Base-by-base conservation (phyloP, 2,329 filamentous ascomycete species). In the Blumeria graminis region DNA sequence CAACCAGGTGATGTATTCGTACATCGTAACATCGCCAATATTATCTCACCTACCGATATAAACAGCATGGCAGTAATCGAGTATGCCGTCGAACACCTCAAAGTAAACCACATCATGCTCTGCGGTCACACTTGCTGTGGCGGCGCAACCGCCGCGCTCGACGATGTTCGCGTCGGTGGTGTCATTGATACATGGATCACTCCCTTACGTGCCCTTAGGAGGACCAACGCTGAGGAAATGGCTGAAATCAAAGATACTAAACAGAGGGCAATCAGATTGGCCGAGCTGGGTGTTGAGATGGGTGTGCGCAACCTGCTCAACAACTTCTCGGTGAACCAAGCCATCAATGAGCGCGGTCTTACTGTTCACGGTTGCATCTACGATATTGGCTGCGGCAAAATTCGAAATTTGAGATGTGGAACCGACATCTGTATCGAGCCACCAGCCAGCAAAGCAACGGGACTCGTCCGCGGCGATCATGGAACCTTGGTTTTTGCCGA, bases 1-100 rank as follows among this genome's bases (percentile, higher is more conserved):
- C 76, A 86, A 64, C 85, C 86, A 3, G 86, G 87, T 58, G 86
- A 93, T 63, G 81, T 93, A 62, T 93, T 93, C 68, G 83, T 87
- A 55, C 86, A 93, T 73, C 84, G 87, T 67, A 93, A 93, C 72
- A 89, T 94, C 67, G 86, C 85, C 69, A 93, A 93, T 71, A 78
- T 90, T 65, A 71, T 93, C 60, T 79, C 80, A 57, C 72, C 80
- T 18, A 80, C 79, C 63, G 87, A 94, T 67, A 76, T 90, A 67
- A 86, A 79, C 70, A 80, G 81, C 36, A 75, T 79, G 10, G 77
- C 80, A 56, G 86, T 90, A 50, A 81, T 93, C 65, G 82, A 90
- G 66, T 93, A 82, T 66, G 83, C 86, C 46, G 84, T 93, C 58
- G 72, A 70, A 57, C 74, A 84, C 66, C 72, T 93, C 38, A 78